phyloP scores from a whole-genome alignment of 257 asterid species.

The Ilex aquifolium region DNA sequence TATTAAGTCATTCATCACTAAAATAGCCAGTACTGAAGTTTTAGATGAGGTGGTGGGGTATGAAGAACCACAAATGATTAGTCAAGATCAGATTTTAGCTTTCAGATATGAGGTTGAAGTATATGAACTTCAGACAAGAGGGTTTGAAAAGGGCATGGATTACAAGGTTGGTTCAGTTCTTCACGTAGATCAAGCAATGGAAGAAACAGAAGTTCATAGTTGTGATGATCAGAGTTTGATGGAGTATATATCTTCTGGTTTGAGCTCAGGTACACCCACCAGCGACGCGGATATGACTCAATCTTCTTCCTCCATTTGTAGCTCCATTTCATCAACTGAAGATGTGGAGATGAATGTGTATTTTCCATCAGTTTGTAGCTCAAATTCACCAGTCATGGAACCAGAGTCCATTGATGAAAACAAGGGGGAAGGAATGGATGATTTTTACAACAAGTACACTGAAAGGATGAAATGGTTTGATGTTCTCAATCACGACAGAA shows the following conservation, averaged over 20 bases:
- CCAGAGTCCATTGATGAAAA: not conserved
- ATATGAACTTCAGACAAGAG: constrained; percentile 6
- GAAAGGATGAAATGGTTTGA: constrained; percentile 58
- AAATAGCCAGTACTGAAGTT: constrained; percentile 5
- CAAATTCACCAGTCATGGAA: not conserved
- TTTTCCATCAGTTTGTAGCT: constrained; percentile 6
- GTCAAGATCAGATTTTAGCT: not conserved
- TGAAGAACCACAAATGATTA: not conserved
- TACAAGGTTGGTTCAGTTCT: not conserved
- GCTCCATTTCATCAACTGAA: not conserved
- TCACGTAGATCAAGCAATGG: not conserved
- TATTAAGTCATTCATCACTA: constrained; percentile 4
- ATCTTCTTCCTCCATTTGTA: not conserved
- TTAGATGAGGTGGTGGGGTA: constrained; percentile 7
- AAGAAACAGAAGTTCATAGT: not conserved
- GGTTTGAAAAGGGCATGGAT: constrained; percentile 1
- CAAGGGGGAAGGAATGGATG: constrained; percentile 16
- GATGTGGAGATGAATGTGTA: constrained; percentile 2
- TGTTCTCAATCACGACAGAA: constrained; percentile 42
- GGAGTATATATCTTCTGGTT: not conserved
- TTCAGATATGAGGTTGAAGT: not conserved
- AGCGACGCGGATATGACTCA: not conserved
- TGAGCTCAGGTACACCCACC: not conserved
- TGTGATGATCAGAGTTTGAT: not conserved
- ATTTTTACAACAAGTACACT: constrained; percentile 28